phyloP scores from a whole-genome alignment of 2,329 filamentous ascomycete genomes.

The Claviceps sp. region DNA sequence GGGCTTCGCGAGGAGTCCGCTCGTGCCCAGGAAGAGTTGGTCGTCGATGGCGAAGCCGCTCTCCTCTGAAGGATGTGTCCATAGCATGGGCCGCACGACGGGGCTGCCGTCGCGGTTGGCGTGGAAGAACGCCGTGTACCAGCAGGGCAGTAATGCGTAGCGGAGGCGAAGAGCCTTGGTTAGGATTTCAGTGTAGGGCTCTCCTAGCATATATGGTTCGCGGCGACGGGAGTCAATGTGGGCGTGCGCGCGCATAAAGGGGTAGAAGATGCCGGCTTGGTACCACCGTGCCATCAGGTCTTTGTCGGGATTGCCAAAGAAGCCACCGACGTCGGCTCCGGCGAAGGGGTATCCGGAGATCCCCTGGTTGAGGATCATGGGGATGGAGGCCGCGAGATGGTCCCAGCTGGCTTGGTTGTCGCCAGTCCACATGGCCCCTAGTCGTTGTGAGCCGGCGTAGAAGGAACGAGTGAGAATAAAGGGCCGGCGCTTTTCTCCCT shows the following conservation, averaged over 20 bases:
- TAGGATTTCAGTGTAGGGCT: slow-evolving; percentile 76
- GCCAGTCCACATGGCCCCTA: slow-evolving; percentile 96
- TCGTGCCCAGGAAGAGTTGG: slow-evolving; percentile 81
- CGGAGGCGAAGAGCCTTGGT: slow-evolving; percentile 76
- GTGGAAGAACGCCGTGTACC: slow-evolving; percentile 95
- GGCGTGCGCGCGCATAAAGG: slow-evolving; percentile 93
- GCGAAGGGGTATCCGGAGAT: slow-evolving; percentile 89
- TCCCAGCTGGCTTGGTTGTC: slow-evolving; percentile 93
- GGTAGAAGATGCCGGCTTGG: slow-evolving; percentile 91
- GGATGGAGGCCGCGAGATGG: slow-evolving; percentile 76
- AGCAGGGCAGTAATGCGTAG: slow-evolving; percentile 79
- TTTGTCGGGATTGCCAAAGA: slow-evolving; percentile 92
- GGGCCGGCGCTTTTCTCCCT: slow-evolving; percentile 71
- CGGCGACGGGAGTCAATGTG: slow-evolving; percentile 92
- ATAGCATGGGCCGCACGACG: slow-evolving; percentile 85
- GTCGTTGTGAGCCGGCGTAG: slow-evolving; percentile 78
- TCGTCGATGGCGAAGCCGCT: slow-evolving; percentile 80
- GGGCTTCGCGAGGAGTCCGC: slow-evolving; percentile 85
- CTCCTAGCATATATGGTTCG: slow-evolving; percentile 78
- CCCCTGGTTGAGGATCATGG: slow-evolving; percentile 87
- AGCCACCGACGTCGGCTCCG: slow-evolving; percentile 91
- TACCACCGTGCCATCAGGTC: slow-evolving; percentile 92
- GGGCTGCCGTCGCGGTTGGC: slow-evolving; percentile 72
- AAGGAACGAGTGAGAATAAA: slow-evolving; percentile 91
- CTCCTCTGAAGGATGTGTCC: slow-evolving; percentile 77